Conservation (phyloP, 148 eudicot genomes). For the Silene conica region DNA sequence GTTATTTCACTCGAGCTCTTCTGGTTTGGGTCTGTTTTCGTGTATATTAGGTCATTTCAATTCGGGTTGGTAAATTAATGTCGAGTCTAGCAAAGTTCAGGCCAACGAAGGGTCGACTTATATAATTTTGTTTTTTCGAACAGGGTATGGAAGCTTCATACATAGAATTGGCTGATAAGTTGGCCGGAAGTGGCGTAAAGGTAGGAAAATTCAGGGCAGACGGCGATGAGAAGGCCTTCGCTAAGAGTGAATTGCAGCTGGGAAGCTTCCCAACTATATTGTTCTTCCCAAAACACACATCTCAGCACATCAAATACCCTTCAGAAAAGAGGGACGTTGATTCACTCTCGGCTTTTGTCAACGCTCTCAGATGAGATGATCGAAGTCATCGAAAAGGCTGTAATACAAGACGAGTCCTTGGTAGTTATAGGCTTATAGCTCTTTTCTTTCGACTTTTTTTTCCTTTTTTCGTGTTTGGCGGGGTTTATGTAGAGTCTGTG, state of each 20-base stretch:
- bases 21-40: too few species aligned
- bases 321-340: constrained; percentile 86
- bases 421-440: constrained; percentile 1
- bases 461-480: background rate
- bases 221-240: constrained; percentile 77
- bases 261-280: constrained; percentile 86
- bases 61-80: too few species aligned
- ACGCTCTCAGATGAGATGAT: constrained; percentile 54
- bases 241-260: constrained; percentile 65
- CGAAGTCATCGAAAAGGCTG: too few species aligned
- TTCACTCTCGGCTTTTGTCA: constrained; percentile 69
- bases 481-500: constrained; percentile 8
- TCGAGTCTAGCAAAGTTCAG: too few species aligned
- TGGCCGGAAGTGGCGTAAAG: constrained; percentile 68
- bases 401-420: constrained; percentile 21
- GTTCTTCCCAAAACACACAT: constrained; percentile 75
- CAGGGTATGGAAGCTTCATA: constrained; percentile 91
- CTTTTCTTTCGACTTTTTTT: background rate
- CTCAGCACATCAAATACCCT: constrained; percentile 75
- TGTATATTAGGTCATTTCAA: too few species aligned
- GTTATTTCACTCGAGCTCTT: background rate
- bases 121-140: background rate
- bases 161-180: constrained; percentile 62
- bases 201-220: constrained; percentile 83
- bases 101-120: background rate